These are phyloP conservation scores for Ophiognomonia clavigignenti-juglandacearum DNA, from an alignment of 2,329 filamentous ascomycete species.

Conservation along the genomic window DNA sequence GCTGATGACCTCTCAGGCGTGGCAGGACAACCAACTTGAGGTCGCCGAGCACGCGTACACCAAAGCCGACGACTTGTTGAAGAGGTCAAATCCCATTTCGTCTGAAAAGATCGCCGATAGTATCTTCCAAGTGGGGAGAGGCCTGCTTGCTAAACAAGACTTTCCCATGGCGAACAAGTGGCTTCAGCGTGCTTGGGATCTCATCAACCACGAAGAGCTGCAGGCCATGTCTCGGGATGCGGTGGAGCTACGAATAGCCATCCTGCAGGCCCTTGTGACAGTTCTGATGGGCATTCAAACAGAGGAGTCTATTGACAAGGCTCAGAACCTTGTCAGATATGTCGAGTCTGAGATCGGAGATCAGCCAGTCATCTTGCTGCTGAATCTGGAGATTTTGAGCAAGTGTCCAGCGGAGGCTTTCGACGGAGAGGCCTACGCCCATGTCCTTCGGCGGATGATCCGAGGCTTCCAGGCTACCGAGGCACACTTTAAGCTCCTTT, in stretches of 20 bases:
- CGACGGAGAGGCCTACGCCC: conserved; percentile 41
- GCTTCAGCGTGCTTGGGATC: conserved; percentile 63
- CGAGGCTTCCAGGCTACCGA: conserved; percentile 55
- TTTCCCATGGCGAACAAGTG: conserved; percentile 59
- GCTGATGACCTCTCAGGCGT: conserved; percentile 49
- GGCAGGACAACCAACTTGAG: conserved; percentile 67
- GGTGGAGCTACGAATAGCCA: conserved; percentile 59
- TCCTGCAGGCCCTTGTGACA: conserved; percentile 60
- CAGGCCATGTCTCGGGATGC: conserved; percentile 54
- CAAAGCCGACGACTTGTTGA: conserved; percentile 44
- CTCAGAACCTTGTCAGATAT: conserved; percentile 52
- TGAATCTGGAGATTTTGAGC: conserved; percentile 64
- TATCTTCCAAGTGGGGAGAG: conserved; percentile 68
- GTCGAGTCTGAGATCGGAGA: conserved; percentile 60
- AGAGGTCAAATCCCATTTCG: conserved; percentile 39
- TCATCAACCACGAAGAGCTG: conserved; percentile 51
- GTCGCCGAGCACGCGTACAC: conserved; percentile 74
- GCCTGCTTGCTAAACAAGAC: conserved; percentile 47
- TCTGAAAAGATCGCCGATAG: conserved; percentile 62
- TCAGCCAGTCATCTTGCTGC: conserved; percentile 59
- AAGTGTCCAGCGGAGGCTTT: conserved; percentile 41
- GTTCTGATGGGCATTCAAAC: conserved; percentile 45
- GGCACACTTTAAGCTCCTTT: conserved; percentile 58
- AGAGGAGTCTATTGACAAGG: conserved; percentile 41
- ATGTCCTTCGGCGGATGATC: conserved; percentile 58